These are phyloP conservation scores for Carex pumila DNA, from an alignment of 176 grass and related monocot genomes.

Conservation along the genomic window DNA sequence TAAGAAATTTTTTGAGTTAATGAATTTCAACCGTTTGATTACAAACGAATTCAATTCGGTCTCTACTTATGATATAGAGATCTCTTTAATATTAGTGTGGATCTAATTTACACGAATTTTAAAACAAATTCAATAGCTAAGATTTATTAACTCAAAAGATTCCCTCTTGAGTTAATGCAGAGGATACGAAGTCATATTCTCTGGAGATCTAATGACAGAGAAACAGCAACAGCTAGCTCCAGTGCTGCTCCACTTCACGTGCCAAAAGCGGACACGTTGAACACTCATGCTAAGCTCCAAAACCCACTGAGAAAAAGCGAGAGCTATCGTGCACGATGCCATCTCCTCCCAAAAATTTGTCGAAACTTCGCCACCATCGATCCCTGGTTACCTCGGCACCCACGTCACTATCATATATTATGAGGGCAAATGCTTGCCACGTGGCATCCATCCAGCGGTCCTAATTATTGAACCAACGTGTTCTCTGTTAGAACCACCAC, in stretches of 20 bases:
- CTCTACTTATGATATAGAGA: no score
- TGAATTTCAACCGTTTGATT: no score
- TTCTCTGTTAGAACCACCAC: not conserved
- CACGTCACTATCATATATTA: not conserved
- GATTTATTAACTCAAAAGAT: no score
- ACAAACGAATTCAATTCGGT: no score
- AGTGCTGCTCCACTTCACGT: not conserved
- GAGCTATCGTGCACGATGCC: not conserved
- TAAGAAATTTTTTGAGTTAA: no score
- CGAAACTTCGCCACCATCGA: not conserved
- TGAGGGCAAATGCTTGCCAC: not conserved
- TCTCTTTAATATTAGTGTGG: no score
- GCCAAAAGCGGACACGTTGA: not conserved
- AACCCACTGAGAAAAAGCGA: not conserved
- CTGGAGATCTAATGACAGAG: not conserved
- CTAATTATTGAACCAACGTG: not conserved
- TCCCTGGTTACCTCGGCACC: not conserved
- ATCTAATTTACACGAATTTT: no score
- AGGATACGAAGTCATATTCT: no score
- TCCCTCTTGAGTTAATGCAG: no score
- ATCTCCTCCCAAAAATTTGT: not conserved
- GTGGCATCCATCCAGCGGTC: not conserved
- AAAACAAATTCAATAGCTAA: no score
- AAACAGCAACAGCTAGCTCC: not conserved
- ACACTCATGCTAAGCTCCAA: not conserved